Conservation (phyloP, 2,329 filamentous ascomycete genomes). For the Phialocephala subalpina region DNA sequence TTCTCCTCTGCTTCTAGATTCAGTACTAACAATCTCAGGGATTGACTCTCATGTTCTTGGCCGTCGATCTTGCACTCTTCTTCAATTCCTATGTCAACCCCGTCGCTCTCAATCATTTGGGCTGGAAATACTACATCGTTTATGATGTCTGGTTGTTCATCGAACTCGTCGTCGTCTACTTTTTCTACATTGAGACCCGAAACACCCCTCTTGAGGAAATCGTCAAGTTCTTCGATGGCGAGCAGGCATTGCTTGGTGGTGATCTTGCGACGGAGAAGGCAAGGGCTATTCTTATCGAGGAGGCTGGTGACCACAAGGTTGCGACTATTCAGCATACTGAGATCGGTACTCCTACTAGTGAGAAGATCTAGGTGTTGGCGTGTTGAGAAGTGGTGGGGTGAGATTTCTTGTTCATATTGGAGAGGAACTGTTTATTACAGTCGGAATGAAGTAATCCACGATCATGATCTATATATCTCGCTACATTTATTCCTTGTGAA, state of each 20-base stretch:
- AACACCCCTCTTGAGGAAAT: slow-evolving; percentile 55
- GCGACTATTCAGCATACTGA: slow-evolving; percentile 14
- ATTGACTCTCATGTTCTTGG: slow-evolving; percentile 52
- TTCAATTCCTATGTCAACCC: slow-evolving; percentile 54
- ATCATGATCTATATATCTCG: background rate
- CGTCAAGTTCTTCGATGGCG: slow-evolving; percentile 53
- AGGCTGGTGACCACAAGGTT: slow-evolving; percentile 17
- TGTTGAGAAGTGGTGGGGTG: background rate
- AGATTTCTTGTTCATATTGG: background rate
- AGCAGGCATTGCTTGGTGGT: slow-evolving; percentile 46
- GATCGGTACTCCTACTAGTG: background rate
- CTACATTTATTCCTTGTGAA: background rate
- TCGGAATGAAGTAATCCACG: background rate
- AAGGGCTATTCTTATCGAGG: slow-evolving; percentile 29
- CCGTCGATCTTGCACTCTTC: slow-evolving; percentile 54
- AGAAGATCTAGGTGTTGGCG: background rate
- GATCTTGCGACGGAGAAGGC: slow-evolving; percentile 36
- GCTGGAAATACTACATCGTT: slow-evolving; percentile 54
- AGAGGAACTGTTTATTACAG: background rate
- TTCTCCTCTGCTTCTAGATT: background rate
- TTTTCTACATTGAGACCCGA: slow-evolving; percentile 51
- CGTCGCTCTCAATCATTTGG: slow-evolving; percentile 48
- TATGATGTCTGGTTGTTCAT: slow-evolving; percentile 47
- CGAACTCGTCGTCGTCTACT: slow-evolving; percentile 39
- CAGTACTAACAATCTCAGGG: slow-evolving; percentile 34